Conservation (phyloP, 179 eudicot genomes). For the Beta lomatogona region DNA sequence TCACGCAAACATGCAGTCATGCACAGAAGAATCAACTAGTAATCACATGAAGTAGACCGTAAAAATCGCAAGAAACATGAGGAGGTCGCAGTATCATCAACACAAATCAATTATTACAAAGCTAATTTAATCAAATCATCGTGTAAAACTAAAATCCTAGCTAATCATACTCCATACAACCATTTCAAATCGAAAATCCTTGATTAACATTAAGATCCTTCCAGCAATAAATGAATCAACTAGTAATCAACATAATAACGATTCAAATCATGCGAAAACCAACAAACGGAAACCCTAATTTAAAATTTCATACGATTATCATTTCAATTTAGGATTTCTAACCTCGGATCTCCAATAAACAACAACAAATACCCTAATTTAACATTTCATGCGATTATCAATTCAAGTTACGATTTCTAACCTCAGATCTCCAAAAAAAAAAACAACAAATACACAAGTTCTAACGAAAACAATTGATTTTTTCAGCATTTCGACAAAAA, state of each 20-base stretch:
- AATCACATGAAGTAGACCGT: too few relatives aligned
- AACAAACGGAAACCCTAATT: background rate
- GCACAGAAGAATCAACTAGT: too few relatives aligned
- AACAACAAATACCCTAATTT: too few relatives aligned
- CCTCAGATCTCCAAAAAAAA: too few relatives aligned
- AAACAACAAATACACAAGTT: slow-evolving; percentile 10
- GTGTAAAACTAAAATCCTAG: background rate
- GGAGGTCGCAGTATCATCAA: too few relatives aligned
- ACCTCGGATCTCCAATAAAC: slow-evolving; percentile 17
- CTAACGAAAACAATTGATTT: slow-evolving; percentile 14
- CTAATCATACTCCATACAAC: too few relatives aligned
- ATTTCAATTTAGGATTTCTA: slow-evolving; percentile 1
- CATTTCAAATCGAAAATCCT: background rate
- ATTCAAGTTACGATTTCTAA: too few relatives aligned
- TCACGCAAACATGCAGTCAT: too few relatives aligned
- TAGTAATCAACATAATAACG: background rate
- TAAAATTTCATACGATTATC: background rate
- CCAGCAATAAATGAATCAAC: background rate
- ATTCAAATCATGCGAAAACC: background rate
- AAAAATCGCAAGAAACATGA: too few relatives aligned
- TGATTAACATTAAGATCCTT: background rate
- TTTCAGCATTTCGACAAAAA: background rate
- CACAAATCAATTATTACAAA: too few relatives aligned
- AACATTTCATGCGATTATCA: too few relatives aligned
- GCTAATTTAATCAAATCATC: background rate